Conservation (phyloP, 768 basidiomycete genomes). For the Mycena galericulata region DNA sequence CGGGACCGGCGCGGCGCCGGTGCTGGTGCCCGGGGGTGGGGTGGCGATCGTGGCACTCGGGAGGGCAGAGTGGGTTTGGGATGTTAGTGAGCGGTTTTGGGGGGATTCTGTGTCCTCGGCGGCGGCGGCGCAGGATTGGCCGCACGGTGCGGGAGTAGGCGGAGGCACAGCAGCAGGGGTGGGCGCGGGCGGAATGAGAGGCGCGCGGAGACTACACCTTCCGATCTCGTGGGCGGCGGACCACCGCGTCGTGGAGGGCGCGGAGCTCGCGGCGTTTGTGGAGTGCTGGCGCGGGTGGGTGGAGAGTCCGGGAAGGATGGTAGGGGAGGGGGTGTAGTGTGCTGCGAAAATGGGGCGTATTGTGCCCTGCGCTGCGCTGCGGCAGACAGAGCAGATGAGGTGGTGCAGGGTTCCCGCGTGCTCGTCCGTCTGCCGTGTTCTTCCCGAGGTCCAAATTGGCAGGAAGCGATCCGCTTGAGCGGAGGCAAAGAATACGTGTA, state of each 20-base stretch:
- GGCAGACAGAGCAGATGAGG: no score
- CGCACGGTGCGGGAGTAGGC: no score
- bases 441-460: no score
- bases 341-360: no score
- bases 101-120: no score
- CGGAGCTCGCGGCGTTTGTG: constrained; percentile 89
- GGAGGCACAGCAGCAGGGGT: no score
- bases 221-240: constrained; percentile 88
- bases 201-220: constrained; percentile 41
- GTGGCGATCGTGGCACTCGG: constrained; percentile 36
- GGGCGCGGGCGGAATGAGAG: constrained; percentile 25
- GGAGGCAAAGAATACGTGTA: no score
- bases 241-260: constrained; percentile 90
- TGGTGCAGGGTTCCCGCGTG: no score
- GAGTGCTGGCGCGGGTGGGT: constrained; percentile 88
- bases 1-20: constrained; percentile 77
- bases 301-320: constrained; percentile 77
- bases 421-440: no score
- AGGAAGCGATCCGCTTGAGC: no score
- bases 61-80: constrained; percentile 33
- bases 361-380: no score
- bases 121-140: no score
- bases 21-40: constrained; percentile 85
- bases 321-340: constrained; percentile 63
- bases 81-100: constrained; percentile 19